Evolutionary conservation across 2,329 filamentous ascomycete genomes (phyloP), one percentile per base, ranked within the genome.

Genomic region (Beauveria caledonica): DNA sequence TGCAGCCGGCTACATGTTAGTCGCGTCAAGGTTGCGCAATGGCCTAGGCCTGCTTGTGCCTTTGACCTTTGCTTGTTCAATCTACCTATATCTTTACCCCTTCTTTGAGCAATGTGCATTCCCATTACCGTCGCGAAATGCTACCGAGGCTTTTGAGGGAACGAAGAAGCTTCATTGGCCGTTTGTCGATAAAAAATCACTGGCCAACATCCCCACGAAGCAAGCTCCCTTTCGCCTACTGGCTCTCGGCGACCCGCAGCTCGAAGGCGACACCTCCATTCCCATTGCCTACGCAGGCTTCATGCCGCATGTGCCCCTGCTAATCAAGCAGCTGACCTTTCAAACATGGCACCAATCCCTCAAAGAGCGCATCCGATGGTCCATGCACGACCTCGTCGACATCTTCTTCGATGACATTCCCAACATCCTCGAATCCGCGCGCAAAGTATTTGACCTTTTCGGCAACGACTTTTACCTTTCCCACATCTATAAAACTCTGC

Each of bases 381-480:
- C 76, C 51, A 70, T 82, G 11, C 85, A 87, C 70, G 83, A 86
- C 63, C 62, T 82, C 0, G 73, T 87, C 59, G 85, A 87, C 64
- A 74, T 90, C 39, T 77, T 80, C 64, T 78, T 84, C 62, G 80
- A 87, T 61, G 92, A 96, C 71, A 75, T 92, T 2, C 86, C 85
- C 7, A 81, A 84, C 65, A 79, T 86, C 19, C 66, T 92, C 54
- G 79, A 86, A 65, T 86, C 86, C 1, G 77, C 81, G 55, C 83
- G 90, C 64, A 99, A 99, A 76, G 82, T 84, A 19, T 73, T 99
- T 66, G 94, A 99, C 73, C 82, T 97, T 2, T 84, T 92, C 68
- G 94, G 94, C 4, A 99, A 99, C 73, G 94, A 99, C 74, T 90
- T 86, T 69, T 99, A 97, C 73, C 83, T 99, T 36, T 90, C 89